Base-by-base conservation (phyloP, 169 alveolate genomes). In the Babesia ovis region DNA sequence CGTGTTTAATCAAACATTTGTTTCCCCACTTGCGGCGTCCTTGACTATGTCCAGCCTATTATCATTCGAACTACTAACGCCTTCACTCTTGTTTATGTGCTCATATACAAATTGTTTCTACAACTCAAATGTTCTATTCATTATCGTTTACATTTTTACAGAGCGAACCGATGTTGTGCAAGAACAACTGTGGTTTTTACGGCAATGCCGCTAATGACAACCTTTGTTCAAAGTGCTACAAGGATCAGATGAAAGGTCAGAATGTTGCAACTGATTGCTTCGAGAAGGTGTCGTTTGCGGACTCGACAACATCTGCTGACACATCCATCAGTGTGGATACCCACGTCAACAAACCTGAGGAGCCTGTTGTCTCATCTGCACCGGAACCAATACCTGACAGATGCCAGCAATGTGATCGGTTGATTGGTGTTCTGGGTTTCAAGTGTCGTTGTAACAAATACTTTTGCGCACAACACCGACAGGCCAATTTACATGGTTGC, bases 401-500 rank as follows among this genome's bases (percentile, higher is more conserved):
- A 46, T 96, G 99, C 68, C 86, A 85, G 70, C 67, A 77, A 39
- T 96, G 99, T 86, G 92, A 91, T 74, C 92, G 80, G 69, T 87
- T 89, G 76, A 91, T 95, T 27, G 99, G 99, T 27, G 83, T 95
- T 32, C 66, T 94, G 64, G 98, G 97, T 0, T 92, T 96, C 69
- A 74, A 64, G 53, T 96, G 99, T 82, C 91, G 98, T 59, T 96
- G 99, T 89, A 90, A 91, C 50, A 86, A 80, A 61, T 70, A 77
- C 41, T 96, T 93, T 74, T 96, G 99, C 68, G 85, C 97, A 31
- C 90, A 86, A 61, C 99, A 96, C 79, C 88, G 98, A 37, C 92
- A 94, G 68, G 97, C 98, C 1, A 98, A 95, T 55, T 87, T 90
- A 3, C 99, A 96, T 83, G 85, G 74, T 20, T 96, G 99, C 66